Conservation (phyloP, 2,329 filamentous ascomycete species). For the Diaporthe citrichinensis region DNA sequence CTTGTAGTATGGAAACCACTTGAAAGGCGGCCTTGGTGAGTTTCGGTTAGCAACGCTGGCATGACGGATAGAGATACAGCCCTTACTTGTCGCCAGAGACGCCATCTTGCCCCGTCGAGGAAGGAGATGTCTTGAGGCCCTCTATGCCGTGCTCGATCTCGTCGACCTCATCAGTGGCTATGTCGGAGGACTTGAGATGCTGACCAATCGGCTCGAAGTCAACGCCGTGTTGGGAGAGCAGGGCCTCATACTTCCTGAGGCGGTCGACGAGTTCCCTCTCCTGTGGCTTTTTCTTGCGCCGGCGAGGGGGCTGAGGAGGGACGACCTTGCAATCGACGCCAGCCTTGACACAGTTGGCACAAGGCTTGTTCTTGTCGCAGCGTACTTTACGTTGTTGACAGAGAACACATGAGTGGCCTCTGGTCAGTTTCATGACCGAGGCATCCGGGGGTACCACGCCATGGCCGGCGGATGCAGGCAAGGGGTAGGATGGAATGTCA, state of each 20-base stretch:
- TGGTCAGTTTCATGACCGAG: slow-evolving; percentile 65
- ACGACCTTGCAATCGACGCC: slow-evolving; percentile 73
- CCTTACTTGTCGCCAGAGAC: slow-evolving; percentile 51
- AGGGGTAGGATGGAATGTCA: slow-evolving; percentile 45
- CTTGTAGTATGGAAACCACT: slow-evolving; percentile 67
- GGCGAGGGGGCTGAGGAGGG: slow-evolving; percentile 68
- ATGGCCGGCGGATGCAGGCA: slow-evolving; percentile 44
- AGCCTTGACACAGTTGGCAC: slow-evolving; percentile 76
- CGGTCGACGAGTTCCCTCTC: slow-evolving; percentile 80
- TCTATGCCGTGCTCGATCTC: slow-evolving; percentile 71
- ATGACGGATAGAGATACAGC: slow-evolving; percentile 34
- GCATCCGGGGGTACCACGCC: slow-evolving; percentile 51
- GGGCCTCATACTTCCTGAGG: slow-evolving; percentile 76
- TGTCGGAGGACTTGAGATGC: slow-evolving; percentile 59
- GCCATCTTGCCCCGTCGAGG: slow-evolving; percentile 57
- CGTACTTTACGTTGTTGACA: slow-evolving; percentile 84
- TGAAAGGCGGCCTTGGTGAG: slow-evolving; percentile 51
- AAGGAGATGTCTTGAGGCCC: slow-evolving; percentile 67
- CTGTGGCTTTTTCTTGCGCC: slow-evolving; percentile 74
- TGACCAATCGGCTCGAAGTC: slow-evolving; percentile 76
- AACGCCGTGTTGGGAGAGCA: slow-evolving; percentile 76
- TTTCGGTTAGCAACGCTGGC: slow-evolving; percentile 48
- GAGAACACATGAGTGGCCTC: slow-evolving; percentile 75
- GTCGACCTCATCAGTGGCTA: slow-evolving; percentile 65
- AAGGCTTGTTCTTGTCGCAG: slow-evolving; percentile 81